Evolutionary conservation across 108 stramenopile genomes (phyloP).

Genomic region (Stephanodiscus minutulus): DNA sequence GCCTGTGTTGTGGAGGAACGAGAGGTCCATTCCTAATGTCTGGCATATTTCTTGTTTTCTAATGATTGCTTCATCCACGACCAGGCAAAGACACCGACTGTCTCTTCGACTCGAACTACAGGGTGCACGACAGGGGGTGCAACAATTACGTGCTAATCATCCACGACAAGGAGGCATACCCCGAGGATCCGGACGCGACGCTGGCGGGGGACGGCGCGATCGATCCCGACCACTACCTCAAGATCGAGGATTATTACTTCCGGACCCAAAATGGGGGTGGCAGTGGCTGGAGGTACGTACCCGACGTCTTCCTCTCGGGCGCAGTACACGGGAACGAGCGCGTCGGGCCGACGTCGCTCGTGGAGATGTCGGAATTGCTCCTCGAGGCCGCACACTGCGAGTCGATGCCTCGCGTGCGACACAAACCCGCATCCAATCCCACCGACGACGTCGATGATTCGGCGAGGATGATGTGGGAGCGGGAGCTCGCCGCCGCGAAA

Average conservation of each 20-base stretch:
- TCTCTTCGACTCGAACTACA: constrained; percentile 37
- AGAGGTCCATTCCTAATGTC: no score
- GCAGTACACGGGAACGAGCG: constrained; percentile 94
- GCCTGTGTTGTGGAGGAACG: no score
- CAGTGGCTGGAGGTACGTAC: constrained; percentile 57
- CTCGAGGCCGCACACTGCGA: constrained; percentile 79
- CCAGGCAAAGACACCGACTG: constrained; percentile 41
- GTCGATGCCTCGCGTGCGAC: constrained; percentile 55
- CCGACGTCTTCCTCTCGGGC: constrained; percentile 96
- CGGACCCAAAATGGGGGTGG: constrained; percentile 1
- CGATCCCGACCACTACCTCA: constrained; percentile 11
- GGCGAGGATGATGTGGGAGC: constrained; percentile 13
- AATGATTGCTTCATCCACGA: no score
- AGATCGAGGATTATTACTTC: constrained; percentile 18
- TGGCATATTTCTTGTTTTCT: no score
- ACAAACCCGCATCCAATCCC: constrained; percentile 18
- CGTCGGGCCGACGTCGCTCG: constrained; percentile 80
- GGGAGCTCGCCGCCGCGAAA: constrained; percentile 21
- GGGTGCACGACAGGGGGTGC: constrained; percentile 50
- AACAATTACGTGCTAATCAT: constrained; percentile 79
- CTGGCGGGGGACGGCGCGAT: not conserved
- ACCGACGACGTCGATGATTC: not conserved
- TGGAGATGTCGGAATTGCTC: constrained; percentile 64
- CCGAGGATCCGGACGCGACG: constrained; percentile 53
- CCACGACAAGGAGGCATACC: constrained; percentile 79